Conservation (phyloP, 495 filamentous ascomycete species). For the Achaetomiella virescens region DNA sequence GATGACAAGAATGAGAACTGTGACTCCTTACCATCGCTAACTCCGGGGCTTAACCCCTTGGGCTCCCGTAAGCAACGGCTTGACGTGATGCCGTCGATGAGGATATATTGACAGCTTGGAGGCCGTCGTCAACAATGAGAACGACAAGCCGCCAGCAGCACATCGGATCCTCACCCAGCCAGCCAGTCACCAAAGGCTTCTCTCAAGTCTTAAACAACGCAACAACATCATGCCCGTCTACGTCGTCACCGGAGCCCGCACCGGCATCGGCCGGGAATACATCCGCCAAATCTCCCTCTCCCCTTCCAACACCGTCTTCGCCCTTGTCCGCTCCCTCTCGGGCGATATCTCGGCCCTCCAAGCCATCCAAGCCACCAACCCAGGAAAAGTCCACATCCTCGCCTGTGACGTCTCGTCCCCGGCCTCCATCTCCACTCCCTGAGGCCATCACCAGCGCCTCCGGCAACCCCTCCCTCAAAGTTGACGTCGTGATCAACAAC, state of each 20-base stretch:
- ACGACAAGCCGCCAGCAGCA: not conserved
- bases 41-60: not conserved
- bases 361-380: constrained; percentile 15
- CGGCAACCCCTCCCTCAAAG: constrained; percentile 20
- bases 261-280: constrained; percentile 47
- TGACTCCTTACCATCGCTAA: constrained; percentile 1
- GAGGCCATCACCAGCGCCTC: not conserved
- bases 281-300: constrained; percentile 41
- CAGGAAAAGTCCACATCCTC: constrained; percentile 28
- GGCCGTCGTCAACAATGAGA: not conserved
- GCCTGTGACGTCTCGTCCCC: constrained; percentile 36
- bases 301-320: constrained; percentile 40
- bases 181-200: not conserved
- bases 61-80: not conserved
- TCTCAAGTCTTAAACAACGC: not conserved
- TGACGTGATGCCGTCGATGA: not conserved
- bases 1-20: not conserved
- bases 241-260: constrained; percentile 46
- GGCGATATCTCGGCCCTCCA: constrained; percentile 23
- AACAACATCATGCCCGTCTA: constrained; percentile 41
- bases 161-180: not conserved
- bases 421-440: constrained; percentile 24
- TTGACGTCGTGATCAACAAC: constrained; percentile 39
- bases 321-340: constrained; percentile 36
- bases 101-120: not conserved